Percentiles rank a stretch among this genome's conserved stretches.
Evolutionary conservation across 2,329 filamentous ascomycete genomes (phyloP).

Genomic region (Colletotrichum chrysophilum): DNA sequence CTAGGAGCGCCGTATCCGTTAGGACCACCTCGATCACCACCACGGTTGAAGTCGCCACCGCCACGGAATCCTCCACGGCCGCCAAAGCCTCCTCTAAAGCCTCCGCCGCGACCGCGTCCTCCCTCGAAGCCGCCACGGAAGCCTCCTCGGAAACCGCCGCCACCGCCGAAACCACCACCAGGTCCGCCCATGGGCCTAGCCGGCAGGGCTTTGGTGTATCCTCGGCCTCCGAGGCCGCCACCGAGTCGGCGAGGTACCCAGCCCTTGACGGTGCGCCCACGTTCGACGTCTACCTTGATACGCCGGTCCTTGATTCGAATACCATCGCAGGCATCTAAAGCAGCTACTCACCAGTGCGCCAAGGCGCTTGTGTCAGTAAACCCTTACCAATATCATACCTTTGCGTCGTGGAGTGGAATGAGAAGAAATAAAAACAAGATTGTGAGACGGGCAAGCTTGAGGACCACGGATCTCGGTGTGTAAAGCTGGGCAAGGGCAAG

Average conservation of each 20-base stretch:
- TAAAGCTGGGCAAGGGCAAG: slow-evolving; percentile 42
- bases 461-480: slow-evolving; percentile 57
- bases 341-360: slow-evolving; percentile 74
- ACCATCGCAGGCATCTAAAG: slow-evolving; percentile 84
- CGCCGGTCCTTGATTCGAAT: slow-evolving; percentile 91
- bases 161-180: slow-evolving; percentile 48
- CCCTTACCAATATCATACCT: slow-evolving; percentile 58
- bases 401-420: slow-evolving; percentile 26
- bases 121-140: slow-evolving; percentile 45
- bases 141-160: slow-evolving; percentile 56
- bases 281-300: slow-evolving; percentile 94
- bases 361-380: slow-evolving; percentile 71
- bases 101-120: slow-evolving; percentile 36
- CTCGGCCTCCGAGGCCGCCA: slow-evolving; percentile 88
- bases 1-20: slow-evolving; percentile 59
- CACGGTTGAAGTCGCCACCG: slow-evolving; percentile 51
- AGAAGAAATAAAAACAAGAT: slow-evolving; percentile 30
- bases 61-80: slow-evolving; percentile 58
- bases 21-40: slow-evolving; percentile 41
- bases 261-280: slow-evolving; percentile 89
- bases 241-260: slow-evolving; percentile 94
- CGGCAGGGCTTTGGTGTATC: slow-evolving; percentile 84
- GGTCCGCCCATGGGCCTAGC: slow-evolving; percentile 72
- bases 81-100: slow-evolving; percentile 54
- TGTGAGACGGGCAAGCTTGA: slow-evolving; percentile 62